These are phyloP conservation scores for Bruguiera sexangula DNA, from an alignment of 345 rosid genomes.

Conservation along the genomic window DNA sequence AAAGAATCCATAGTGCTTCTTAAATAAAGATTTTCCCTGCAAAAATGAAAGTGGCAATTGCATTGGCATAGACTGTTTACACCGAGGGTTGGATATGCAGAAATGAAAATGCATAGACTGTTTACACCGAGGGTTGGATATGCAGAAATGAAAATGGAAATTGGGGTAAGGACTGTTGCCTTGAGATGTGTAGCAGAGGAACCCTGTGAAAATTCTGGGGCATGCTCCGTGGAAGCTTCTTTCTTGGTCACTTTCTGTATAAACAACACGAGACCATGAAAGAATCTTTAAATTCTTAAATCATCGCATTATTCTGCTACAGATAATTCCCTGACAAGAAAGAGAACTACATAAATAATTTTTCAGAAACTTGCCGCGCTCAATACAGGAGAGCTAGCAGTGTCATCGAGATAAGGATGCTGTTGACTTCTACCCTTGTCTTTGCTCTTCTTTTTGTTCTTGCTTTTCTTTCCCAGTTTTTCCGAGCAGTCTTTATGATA, in stretches of 20 bases:
- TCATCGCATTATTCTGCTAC: neutral
- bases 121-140: neutral
- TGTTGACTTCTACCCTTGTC: conserved; percentile 30
- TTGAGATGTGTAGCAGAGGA: conserved; percentile 45
- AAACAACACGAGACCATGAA: conserved; percentile 16
- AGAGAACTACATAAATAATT: neutral
- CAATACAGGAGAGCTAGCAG: conserved; percentile 63
- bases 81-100: neutral
- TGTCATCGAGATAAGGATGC: conserved; percentile 60
- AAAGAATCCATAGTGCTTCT: conserved; percentile 41
- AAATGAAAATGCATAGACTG: neutral
- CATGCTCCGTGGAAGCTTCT: conserved; percentile 37
- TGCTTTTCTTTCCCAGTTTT: conserved; percentile 32
- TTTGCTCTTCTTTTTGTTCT: conserved; percentile 36
- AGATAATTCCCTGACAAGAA: neutral
- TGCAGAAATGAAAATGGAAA: neutral
- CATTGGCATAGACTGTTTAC: neutral
- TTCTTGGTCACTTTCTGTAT: conserved; percentile 31
- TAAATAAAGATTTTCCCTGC: conserved; percentile 45
- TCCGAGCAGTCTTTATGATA: conserved; percentile 35
- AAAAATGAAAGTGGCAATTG: neutral
- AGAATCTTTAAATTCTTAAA: neutral
- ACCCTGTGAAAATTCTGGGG: conserved; percentile 41
- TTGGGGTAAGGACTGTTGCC: conserved; percentile 17
- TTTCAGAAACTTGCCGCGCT: conserved; percentile 41